phyloP scores from a whole-genome alignment of 2,329 filamentous ascomycete species.

The Calycina marina region DNA sequence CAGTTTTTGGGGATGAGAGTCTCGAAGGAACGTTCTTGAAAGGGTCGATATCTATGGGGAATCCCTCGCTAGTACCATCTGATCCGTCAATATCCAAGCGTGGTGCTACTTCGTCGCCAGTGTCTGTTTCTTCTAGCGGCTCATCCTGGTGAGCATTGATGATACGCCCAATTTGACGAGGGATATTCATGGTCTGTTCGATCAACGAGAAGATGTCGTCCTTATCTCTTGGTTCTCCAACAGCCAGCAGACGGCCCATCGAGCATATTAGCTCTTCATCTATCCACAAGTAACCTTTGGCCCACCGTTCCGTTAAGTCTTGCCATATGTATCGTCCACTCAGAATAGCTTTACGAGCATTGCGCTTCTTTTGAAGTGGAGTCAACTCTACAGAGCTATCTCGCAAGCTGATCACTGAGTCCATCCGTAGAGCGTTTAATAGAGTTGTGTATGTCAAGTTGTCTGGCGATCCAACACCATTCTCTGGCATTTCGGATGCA shows the following conservation, averaged over 20 bases:
- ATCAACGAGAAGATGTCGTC: slow-evolving; percentile 61
- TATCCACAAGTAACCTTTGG: slow-evolving; percentile 49
- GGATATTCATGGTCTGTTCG: slow-evolving; percentile 70
- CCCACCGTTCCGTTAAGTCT: slow-evolving; percentile 67
- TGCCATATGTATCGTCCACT: slow-evolving; percentile 68
- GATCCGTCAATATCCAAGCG: neutral
- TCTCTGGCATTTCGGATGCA: slow-evolving; percentile 53
- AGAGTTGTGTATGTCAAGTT: slow-evolving; percentile 68
- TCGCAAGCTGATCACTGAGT: slow-evolving; percentile 21
- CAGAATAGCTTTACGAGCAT: slow-evolving; percentile 33
- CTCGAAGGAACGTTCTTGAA: slow-evolving; percentile 1
- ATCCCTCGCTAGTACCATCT: neutral
- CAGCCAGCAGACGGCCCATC: slow-evolving; percentile 67
- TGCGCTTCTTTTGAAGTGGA: slow-evolving; percentile 20
- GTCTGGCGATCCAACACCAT: slow-evolving; percentile 49
- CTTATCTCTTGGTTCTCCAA: slow-evolving; percentile 47
- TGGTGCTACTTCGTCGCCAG: neutral
- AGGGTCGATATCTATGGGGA: too few relatives aligned
- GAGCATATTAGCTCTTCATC: slow-evolving; percentile 68
- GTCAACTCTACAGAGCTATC: slow-evolving; percentile 16
- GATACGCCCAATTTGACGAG: slow-evolving; percentile 27
- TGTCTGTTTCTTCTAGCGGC: neutral
- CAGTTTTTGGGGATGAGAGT: slow-evolving; percentile 10
- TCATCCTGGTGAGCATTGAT: neutral
- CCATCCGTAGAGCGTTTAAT: slow-evolving; percentile 55